Evolutionary conservation across 1,284 basidiomycete species (phyloP).

Genomic region (Fomitiporia mediterranea): DNA sequence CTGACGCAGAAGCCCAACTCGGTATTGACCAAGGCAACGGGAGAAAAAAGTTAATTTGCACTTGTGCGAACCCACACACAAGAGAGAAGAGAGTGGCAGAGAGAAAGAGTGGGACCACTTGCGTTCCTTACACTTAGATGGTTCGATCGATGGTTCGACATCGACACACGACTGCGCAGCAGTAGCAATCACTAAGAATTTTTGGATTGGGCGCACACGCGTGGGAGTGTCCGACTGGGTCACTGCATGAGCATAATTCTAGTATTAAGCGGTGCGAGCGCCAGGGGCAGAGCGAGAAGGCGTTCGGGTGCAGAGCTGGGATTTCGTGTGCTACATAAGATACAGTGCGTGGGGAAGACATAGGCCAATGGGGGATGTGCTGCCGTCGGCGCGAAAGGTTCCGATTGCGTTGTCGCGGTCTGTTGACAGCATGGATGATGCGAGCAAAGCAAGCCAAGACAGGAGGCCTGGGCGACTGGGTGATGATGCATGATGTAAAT

Average conservation of each 20-base stretch:
- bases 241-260: not conserved
- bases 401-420: not conserved
- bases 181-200: not conserved
- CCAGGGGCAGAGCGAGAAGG: not conserved
- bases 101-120: too few relatives aligned
- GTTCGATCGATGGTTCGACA: not conserved
- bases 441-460: slow-evolving; percentile 13
- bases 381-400: not conserved
- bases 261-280: not conserved
- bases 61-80: slow-evolving; percentile 8
- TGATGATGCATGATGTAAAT: slow-evolving; percentile 2
- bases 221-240: not conserved
- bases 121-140: too few relatives aligned
- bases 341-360: slow-evolving; percentile 8
- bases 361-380: slow-evolving; percentile 7
- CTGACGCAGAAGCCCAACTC: not conserved
- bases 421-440: not conserved
- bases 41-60: slow-evolving; percentile 4
- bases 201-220: not conserved
- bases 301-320: slow-evolving; percentile 11
- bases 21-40: slow-evolving; percentile 4
- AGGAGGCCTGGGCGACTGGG: too few relatives aligned
- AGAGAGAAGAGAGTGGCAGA: not conserved
- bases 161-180: slow-evolving; percentile 4
- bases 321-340: slow-evolving; percentile 14